Base-by-base conservation (phyloP, 2,329 filamentous ascomycete species). In the Stagonosporopsis vannaccii region DNA sequence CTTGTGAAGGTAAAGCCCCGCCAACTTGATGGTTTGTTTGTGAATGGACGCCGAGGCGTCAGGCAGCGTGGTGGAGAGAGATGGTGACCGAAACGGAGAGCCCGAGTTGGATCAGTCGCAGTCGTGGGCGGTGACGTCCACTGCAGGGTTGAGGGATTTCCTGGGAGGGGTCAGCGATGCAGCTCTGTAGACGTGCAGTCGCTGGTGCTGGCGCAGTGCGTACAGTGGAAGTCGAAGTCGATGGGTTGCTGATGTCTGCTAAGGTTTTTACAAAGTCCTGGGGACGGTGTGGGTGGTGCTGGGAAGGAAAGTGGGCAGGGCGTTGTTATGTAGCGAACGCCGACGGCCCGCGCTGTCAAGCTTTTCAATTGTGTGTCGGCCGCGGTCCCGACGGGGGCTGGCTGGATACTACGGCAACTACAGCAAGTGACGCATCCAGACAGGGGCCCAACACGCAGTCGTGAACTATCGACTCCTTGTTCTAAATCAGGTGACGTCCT, bases 11-110 rank as follows among this genome's bases (percentile, higher is more conserved):
- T 84, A 86, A 87, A 87, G 82, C 85, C 90, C 90, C 91, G 91
- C 92, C 92, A 96, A 96, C 87, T 96, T 96, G 92, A 87, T 90
- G 87, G 86, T 86, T 79, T 84, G 76, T 69, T 61, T 50, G 30
- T 37, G 50, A 57, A 48, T 62, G 67, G 75, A 77, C 76, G 78
- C 75, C 69, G 64, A 68, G 64, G 72, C 76, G 77, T 68, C 75
- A 66, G 65, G 51, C 50, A 55, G 60, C 47, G 60, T 41, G 30
- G 39, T 59, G 48, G 56, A 41, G 58, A 56, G 62, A 51, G 47
- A 56, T 48, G 46, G 58, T 53, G 66, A 60, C 50, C 51, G 69
- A 59, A 65, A 63, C 56, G 64, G 62, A 42, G 48, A 56, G 33
- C 50, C 53, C 52, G 51, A 45, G 39, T 51, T 61, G 50, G 61